Conservation (phyloP, 768 basidiomycete species). For the Russula sp. region DNA sequence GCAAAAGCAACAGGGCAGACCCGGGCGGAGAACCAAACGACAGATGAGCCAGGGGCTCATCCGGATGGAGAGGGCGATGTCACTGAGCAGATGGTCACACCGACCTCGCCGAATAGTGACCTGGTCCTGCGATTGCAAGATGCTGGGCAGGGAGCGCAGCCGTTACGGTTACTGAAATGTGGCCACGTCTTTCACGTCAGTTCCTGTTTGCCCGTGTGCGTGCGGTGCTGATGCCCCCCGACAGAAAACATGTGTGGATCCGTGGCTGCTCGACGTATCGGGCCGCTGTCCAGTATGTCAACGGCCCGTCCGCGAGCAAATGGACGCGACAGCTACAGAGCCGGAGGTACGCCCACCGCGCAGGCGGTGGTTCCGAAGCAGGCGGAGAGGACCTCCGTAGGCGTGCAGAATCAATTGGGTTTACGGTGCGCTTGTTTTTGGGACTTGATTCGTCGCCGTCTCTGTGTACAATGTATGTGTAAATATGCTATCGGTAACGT, state of each 20-base stretch:
- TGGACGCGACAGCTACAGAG: constrained; percentile 29
- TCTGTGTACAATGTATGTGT: not conserved
- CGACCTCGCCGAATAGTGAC: constrained; percentile 20
- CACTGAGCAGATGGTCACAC: not conserved
- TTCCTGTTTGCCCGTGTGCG: constrained; percentile 9
- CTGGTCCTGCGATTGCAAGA: constrained; percentile 50
- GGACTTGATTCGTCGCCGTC: not conserved
- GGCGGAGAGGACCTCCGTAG: constrained; percentile 8
- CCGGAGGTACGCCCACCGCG: constrained; percentile 23
- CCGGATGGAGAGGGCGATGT: constrained; percentile 29
- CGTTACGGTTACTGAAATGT: constrained; percentile 66
- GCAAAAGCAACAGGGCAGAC: constrained; percentile 1
- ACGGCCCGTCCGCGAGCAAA: constrained; percentile 49
- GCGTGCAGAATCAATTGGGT: not conserved
- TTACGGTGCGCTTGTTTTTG: not conserved
- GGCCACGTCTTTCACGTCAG: constrained; percentile 89
- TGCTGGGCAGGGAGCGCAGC: constrained; percentile 70
- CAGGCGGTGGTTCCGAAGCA: constrained; percentile 15
- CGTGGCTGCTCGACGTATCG: constrained; percentile 80
- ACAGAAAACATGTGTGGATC: constrained; percentile 83
- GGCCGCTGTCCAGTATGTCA: constrained; percentile 89
- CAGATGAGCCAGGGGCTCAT: constrained; percentile 29
- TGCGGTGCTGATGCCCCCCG: not conserved
- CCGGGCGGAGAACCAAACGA: constrained; percentile 19
- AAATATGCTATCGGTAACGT: not conserved